Evolutionary conservation across 352 stramenopile genomes (phyloP).

Genomic region (Globisporangium paddicum): DNA sequence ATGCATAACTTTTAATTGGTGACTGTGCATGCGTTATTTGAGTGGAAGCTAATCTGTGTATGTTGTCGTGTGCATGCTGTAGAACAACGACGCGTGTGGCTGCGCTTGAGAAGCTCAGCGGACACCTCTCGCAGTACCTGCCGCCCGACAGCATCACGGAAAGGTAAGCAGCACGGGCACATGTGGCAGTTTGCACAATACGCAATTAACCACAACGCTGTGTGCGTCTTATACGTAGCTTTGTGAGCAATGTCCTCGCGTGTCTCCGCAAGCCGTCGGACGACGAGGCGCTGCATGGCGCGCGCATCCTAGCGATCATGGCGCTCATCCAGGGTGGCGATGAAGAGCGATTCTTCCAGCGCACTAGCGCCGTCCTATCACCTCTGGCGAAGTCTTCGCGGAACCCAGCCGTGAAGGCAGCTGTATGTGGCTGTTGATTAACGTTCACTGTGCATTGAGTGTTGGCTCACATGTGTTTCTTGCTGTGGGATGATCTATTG

Average conservation of each 20-base stretch:
- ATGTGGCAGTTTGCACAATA: neutral
- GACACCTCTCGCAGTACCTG: conserved; percentile 63
- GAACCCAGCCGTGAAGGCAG: conserved; percentile 57
- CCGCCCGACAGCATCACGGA: conserved; percentile 61
- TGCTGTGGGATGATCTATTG: neutral
- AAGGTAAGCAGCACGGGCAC: conserved; percentile 31
- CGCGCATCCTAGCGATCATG: conserved; percentile 70
- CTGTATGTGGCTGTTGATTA: conserved; percentile 27
- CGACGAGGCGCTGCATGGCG: conserved; percentile 54
- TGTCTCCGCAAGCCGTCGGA: conserved; percentile 71
- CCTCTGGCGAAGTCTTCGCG: conserved; percentile 64
- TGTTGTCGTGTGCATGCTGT: neutral
- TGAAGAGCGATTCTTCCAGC: conserved; percentile 76
- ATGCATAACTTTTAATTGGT: neutral
- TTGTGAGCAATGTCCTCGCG: conserved; percentile 61
- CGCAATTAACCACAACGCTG: neutral
- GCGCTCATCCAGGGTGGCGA: conserved; percentile 69
- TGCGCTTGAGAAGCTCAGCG: conserved; percentile 61
- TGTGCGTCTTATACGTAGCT: conserved; percentile 26
- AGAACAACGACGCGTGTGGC: conserved; percentile 73
- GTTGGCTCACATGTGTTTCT: neutral
- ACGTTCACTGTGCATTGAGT: neutral
- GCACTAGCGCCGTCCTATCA: conserved; percentile 61
- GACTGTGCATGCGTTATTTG: neutral
- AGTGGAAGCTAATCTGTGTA: neutral